Evolutionary conservation across 2,329 filamentous ascomycete genomes (phyloP).

Genomic region (Calonectria crousiana): DNA sequence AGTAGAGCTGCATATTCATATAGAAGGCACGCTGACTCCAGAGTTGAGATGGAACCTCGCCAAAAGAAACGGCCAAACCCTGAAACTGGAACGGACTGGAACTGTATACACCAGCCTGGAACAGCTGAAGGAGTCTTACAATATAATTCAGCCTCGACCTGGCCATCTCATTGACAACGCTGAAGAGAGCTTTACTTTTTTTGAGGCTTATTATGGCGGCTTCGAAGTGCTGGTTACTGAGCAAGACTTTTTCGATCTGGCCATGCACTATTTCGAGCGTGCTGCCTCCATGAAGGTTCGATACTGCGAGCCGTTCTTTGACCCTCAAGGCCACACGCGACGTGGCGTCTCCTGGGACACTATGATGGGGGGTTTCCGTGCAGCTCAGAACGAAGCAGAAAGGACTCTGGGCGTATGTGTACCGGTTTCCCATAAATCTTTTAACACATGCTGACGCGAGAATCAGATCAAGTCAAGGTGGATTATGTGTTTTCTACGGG

Average conservation of each 20-base stretch:
- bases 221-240: constrained; percentile 77
- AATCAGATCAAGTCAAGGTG: constrained; percentile 59
- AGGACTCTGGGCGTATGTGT: fast-evolving
- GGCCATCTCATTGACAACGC: constrained; percentile 32
- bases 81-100: constrained; percentile 24
- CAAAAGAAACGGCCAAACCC: constrained; percentile 69
- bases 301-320: constrained; percentile 84
- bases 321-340: constrained; percentile 78
- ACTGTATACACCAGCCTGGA: constrained; percentile 22
- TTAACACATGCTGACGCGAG: not conserved
- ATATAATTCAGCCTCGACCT: constrained; percentile 45
- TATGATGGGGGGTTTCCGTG: constrained; percentile 71
- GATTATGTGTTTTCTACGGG: constrained; percentile 78
- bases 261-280: constrained; percentile 76
- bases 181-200: constrained; percentile 57
- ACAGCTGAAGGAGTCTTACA: constrained; percentile 26
- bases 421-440: not conserved
- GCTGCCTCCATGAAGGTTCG: constrained; percentile 73
- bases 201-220: constrained; percentile 81
- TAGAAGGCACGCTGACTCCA: constrained; percentile 79
- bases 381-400: constrained; percentile 68
- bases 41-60: constrained; percentile 76
- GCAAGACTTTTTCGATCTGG: constrained; percentile 77
- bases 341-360: constrained; percentile 72
- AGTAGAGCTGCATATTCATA: constrained; percentile 62